phyloP scores from a whole-genome alignment of 106 monocot genomes.

The Dioscorea alata region DNA sequence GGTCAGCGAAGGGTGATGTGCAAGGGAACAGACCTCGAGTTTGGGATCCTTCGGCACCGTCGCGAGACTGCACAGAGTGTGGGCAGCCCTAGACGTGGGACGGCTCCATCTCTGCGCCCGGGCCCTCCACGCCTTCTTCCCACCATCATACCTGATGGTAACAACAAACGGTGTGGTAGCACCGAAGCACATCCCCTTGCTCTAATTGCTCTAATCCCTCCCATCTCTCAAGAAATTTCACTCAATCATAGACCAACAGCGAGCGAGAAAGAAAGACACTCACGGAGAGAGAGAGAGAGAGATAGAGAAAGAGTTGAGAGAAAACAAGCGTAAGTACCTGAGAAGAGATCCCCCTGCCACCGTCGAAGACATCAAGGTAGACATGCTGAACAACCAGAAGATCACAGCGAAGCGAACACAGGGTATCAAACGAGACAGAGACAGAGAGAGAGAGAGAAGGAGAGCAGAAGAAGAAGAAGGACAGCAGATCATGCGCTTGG shows the following conservation, averaged over 20 bases:
- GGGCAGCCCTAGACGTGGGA: constrained; percentile 16
- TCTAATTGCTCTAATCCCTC: not conserved
- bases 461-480: not conserved
- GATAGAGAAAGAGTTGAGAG: not conserved
- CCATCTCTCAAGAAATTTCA: not conserved
- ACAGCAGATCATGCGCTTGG: not conserved
- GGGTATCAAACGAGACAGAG: not conserved
- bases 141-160: constrained; percentile 28
- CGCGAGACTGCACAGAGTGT: constrained; percentile 15
- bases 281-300: not conserved
- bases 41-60: constrained; percentile 6
- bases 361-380: not conserved
- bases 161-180: constrained; percentile 23
- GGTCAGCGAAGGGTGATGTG: not conserved
- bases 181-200: not conserved
- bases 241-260: not conserved
- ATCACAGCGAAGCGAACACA: not conserved
- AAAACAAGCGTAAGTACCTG: not conserved
- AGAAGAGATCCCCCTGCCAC: not conserved
- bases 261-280: not conserved
- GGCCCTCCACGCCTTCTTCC: constrained; percentile 19
- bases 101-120: constrained; percentile 7
- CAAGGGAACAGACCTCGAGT: constrained; percentile 23
- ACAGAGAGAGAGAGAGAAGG: not conserved
- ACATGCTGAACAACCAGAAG: not conserved